These are phyloP conservation scores for Primulina huaijiensis DNA, from an alignment of 257 asterid species.

Conservation along the genomic window DNA sequence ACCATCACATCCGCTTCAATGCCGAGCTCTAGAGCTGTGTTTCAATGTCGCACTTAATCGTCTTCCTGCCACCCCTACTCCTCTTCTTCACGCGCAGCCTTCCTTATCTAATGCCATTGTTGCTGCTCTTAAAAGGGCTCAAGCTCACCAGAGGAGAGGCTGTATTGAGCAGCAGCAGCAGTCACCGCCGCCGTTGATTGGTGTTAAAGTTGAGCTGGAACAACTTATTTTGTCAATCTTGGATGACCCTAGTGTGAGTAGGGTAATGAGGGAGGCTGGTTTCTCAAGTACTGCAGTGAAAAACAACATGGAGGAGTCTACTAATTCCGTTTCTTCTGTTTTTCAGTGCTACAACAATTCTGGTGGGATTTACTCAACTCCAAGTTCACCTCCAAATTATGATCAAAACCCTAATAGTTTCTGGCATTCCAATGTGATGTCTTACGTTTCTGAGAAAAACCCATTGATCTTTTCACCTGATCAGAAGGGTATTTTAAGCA, in stretches of 20 bases:
- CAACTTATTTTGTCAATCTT: conserved; percentile 69
- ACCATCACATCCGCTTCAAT: conserved; percentile 53
- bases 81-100: conserved; percentile 68
- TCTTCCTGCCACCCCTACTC: conserved; percentile 66
- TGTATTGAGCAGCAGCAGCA: conserved; percentile 63
- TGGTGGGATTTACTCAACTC: conserved; percentile 72
- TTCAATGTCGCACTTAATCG: conserved; percentile 87
- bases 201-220: conserved; percentile 67
- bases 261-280: conserved; percentile 91
- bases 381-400: conserved; percentile 56
- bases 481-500: conserved; percentile 23
- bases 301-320: conserved; percentile 41
- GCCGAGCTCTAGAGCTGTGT: conserved; percentile 76
- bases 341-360: conserved; percentile 47
- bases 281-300: conserved; percentile 65
- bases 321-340: conserved; percentile 34
- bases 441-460: conserved; percentile 27
- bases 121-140: conserved; percentile 81
- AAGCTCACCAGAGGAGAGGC: conserved; percentile 73
- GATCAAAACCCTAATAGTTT: conserved; percentile 22
- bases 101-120: conserved; percentile 70
- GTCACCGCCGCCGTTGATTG: conserved; percentile 43
- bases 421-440: conserved; percentile 31
- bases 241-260: conserved; percentile 83
- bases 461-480: conserved; percentile 37